A percentile compares a stretch with the other conserved stretches of the same genome.
Conservation (phyloP, 2,329 filamentous ascomycete species). For the Geosmithia morbida region DNA sequence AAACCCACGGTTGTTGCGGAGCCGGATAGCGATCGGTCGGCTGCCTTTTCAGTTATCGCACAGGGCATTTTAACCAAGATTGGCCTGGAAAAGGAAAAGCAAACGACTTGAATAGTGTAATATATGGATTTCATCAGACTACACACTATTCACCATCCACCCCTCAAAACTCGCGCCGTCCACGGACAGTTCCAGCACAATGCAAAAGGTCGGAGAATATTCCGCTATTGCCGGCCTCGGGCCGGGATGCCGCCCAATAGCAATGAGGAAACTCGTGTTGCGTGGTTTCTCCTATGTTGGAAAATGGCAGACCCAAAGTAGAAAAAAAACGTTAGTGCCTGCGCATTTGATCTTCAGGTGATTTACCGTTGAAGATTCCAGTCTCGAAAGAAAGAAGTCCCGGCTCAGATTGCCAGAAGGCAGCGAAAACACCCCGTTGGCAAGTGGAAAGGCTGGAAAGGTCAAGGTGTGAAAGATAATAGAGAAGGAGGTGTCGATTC, state of each 20-base stretch:
- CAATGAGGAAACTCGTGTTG: neutral
- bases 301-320: neutral
- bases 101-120: neutral
- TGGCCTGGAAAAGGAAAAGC: slow-evolving; percentile 7
- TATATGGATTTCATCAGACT: neutral
- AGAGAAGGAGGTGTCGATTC: neutral
- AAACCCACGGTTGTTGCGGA: slow-evolving; percentile 84
- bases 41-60: slow-evolving; percentile 60
- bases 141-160: neutral
- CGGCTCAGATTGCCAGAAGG: slow-evolving; percentile 1
- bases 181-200: too few species aligned
- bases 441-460: neutral
- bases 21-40: slow-evolving; percentile 58
- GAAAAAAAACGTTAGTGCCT: slow-evolving; percentile 1
- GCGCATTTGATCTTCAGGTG: slow-evolving; percentile 11
- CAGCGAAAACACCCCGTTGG: neutral
- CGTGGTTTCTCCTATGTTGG: neutral
- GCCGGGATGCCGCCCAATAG: too few species aligned
- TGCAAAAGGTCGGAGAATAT: too few species aligned
- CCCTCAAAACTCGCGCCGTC: too few species aligned
- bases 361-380: slow-evolving; percentile 13
- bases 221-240: too few species aligned
- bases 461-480: too few species aligned
- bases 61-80: slow-evolving; percentile 34
- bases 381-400: slow-evolving; percentile 8